phyloP scores from a whole-genome alignment of 345 rosid species.

The Firmiana major region DNA sequence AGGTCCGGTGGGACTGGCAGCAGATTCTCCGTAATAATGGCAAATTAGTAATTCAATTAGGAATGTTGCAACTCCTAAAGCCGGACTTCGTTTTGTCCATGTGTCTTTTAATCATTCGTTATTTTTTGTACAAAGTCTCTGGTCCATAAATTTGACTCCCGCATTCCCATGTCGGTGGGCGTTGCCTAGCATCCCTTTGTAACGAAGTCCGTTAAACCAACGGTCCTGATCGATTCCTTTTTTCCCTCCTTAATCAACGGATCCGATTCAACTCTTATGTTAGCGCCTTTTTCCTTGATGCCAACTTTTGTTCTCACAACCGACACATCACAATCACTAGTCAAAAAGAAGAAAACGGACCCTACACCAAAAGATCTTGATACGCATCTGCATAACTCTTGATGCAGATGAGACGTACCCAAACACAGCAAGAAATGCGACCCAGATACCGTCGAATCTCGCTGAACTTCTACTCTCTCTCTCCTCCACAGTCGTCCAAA shows the following conservation, averaged over 20 bases:
- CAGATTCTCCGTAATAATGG: too few species aligned
- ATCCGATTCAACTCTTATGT: neutral
- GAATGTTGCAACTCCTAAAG: too few species aligned
- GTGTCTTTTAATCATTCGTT: neutral
- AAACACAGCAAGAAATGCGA: neutral
- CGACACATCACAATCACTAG: neutral
- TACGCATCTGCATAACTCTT: neutral
- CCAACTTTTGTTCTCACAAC: neutral
- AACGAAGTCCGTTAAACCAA: neutral
- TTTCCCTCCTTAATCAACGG: neutral
- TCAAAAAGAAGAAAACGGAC: neutral
- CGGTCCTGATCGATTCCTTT: neutral
- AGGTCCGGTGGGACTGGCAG: too few species aligned
- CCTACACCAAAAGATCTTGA: neutral
- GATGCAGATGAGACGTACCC: slow-evolving; percentile 15
- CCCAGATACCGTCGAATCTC: neutral
- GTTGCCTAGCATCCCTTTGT: neutral
- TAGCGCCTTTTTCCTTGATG: neutral
- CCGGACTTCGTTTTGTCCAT: neutral
- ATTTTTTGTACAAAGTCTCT: neutral
- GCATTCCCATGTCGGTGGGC: neutral
- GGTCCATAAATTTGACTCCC: neutral
- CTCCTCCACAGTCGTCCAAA: slow-evolving; percentile 16
- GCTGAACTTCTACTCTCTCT: neutral
- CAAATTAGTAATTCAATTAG: too few species aligned